Conservation (phyloP, 2,329 filamentous ascomycete genomes). For the Hymenoscyphus fraxineus region DNA sequence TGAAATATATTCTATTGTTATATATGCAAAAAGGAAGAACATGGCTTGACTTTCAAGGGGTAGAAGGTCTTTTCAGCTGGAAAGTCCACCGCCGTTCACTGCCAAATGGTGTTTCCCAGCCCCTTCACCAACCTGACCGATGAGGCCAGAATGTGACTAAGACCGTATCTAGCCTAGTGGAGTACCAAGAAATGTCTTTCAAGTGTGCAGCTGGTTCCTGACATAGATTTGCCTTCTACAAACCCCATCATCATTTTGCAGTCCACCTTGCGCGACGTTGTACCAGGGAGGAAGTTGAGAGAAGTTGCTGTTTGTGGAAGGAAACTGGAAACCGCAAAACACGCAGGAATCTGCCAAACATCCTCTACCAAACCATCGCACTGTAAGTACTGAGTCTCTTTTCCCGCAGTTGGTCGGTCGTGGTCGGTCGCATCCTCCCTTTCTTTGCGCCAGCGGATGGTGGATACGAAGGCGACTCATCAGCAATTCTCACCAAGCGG, state of each 20-base stretch:
- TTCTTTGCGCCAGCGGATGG: background rate
- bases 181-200: background rate
- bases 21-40: too few species aligned
- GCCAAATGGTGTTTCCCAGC: too few species aligned
- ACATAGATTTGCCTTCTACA: slow-evolving; percentile 14
- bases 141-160: too few species aligned
- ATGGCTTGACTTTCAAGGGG: too few species aligned
- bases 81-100: too few species aligned
- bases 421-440: background rate
- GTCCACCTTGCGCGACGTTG: slow-evolving; percentile 25
- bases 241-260: slow-evolving; percentile 25
- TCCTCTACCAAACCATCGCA: slow-evolving; percentile 11
- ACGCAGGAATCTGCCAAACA: slow-evolving; percentile 9
- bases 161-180: background rate
- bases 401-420: background rate
- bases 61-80: too few species aligned
- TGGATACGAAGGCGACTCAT: background rate
- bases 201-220: background rate
- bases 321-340: slow-evolving; percentile 21
- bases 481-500: background rate
- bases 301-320: slow-evolving; percentile 28
- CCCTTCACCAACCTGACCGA: too few species aligned
- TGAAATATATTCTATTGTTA: too few species aligned
- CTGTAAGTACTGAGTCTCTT: slow-evolving; percentile 16
- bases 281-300: slow-evolving; percentile 33